A percentile compares a stretch with the other conserved stretches of the same genome.
These are phyloP conservation scores for Podosphaera xanthii DNA, from an alignment of 2,329 filamentous ascomycete genomes.

Conservation along the genomic window DNA sequence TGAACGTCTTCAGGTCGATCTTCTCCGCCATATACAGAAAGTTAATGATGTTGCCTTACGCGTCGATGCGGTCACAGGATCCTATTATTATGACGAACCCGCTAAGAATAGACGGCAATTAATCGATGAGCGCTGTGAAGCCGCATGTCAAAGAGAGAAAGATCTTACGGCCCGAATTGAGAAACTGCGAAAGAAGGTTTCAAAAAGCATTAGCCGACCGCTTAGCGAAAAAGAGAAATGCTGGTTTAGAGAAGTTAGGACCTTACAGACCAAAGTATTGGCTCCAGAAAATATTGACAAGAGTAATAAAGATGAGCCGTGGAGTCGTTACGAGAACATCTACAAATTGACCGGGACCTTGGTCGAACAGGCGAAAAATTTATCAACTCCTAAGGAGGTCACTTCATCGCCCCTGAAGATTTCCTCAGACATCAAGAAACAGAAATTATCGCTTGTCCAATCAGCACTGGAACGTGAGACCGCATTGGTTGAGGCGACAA, in stretches of 20 bases:
- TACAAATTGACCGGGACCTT: slow-evolving; percentile 20
- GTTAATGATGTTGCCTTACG: slow-evolving; percentile 40
- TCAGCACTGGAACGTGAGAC: slow-evolving; percentile 40
- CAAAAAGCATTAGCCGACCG: slow-evolving; percentile 24
- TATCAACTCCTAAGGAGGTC: slow-evolving; percentile 6
- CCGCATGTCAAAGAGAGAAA: slow-evolving; percentile 31
- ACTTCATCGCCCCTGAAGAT: slow-evolving; percentile 18
- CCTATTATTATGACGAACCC: slow-evolving; percentile 29
- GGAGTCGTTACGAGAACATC: slow-evolving; percentile 32
- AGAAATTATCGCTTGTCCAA: slow-evolving; percentile 41
- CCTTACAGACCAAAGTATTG: slow-evolving; percentile 18
- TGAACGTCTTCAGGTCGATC: slow-evolving; percentile 41
- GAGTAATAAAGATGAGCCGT: slow-evolving; percentile 21
- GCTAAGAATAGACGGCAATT: slow-evolving; percentile 26
- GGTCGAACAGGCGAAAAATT: slow-evolving; percentile 12
- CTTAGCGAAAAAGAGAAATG: slow-evolving; percentile 38
- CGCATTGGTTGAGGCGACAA: slow-evolving; percentile 44
- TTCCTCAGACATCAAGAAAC: slow-evolving; percentile 35
- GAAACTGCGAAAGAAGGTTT: slow-evolving; percentile 27
- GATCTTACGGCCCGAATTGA: slow-evolving; percentile 37
- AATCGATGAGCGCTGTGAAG: slow-evolving; percentile 33
- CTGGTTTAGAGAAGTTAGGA: slow-evolving; percentile 32
- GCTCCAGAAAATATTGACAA: slow-evolving; percentile 4
- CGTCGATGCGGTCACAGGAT: slow-evolving; percentile 42
- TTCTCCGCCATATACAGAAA: slow-evolving; percentile 42